phyloP scores from a whole-genome alignment of 768 basidiomycete genomes.

The Mycena rosella region DNA sequence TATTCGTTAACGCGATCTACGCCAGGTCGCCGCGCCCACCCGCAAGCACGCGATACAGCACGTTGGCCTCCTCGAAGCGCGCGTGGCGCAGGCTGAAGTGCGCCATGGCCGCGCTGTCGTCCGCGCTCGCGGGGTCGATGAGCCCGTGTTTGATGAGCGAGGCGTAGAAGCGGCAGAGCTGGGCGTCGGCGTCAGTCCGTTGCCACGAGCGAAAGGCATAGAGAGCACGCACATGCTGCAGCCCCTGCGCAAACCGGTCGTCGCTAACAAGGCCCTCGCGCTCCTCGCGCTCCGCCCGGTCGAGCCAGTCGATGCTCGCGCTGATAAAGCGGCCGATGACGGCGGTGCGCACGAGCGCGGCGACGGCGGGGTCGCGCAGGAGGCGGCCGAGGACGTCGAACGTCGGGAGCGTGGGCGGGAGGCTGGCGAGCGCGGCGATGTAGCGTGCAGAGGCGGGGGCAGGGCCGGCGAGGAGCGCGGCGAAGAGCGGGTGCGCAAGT shows the following conservation, averaged over 20 bases:
- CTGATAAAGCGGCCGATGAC: constrained; percentile 80
- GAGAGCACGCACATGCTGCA: constrained; percentile 70
- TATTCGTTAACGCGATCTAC: no score
- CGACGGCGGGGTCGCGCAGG: constrained; percentile 67
- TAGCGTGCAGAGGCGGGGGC: not conserved
- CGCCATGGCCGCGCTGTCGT: constrained; percentile 24
- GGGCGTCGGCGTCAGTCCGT: constrained; percentile 42
- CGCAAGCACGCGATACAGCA: constrained; percentile 75
- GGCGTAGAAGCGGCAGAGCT: constrained; percentile 68
- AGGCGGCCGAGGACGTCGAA: constrained; percentile 82
- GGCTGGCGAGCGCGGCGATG: constrained; percentile 58
- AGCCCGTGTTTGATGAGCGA: constrained; percentile 66
- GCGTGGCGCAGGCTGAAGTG: constrained; percentile 82
- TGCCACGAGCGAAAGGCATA: not conserved
- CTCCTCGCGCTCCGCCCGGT: constrained; percentile 71
- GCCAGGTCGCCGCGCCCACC: constrained; percentile 39
- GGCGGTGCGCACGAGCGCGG: constrained; percentile 73
- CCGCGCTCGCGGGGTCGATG: no score
- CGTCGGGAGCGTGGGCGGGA: constrained; percentile 79
- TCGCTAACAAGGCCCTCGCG: constrained; percentile 55
- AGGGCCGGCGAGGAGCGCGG: not conserved
- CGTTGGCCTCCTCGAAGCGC: constrained; percentile 82
- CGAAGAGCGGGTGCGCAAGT: constrained; percentile 57
- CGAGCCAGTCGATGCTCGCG: constrained; percentile 77
- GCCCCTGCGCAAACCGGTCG: constrained; percentile 78